Conservation (phyloP, 257 asterid genomes). For the Galeopsis tetrahit region DNA sequence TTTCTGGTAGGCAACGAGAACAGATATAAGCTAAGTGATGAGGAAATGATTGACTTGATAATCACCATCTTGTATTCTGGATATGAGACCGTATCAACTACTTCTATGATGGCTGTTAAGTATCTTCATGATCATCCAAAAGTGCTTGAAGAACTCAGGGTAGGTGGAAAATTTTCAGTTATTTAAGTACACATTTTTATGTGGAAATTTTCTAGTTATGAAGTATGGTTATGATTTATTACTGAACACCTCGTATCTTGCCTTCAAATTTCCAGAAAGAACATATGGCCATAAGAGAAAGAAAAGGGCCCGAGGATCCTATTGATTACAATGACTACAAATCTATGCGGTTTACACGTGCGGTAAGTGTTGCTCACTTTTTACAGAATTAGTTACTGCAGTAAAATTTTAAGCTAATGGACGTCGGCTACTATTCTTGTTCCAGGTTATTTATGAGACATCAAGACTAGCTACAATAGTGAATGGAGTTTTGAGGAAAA, state of each 20-base stretch:
- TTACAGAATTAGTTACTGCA: conserved; percentile 29
- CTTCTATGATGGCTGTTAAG: conserved; percentile 96
- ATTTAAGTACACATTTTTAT: conserved; percentile 11
- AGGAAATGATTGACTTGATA: conserved; percentile 80
- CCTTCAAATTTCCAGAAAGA: conserved; percentile 51
- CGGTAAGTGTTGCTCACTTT: conserved; percentile 45
- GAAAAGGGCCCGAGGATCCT: conserved; percentile 80
- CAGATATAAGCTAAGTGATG: conserved; percentile 67
- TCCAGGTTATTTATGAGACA: conserved; percentile 71
- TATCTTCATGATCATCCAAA: conserved; percentile 90
- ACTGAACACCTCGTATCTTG: not conserved
- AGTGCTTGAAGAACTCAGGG: conserved; percentile 82
- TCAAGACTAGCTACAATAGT: conserved; percentile 72
- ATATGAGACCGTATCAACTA: conserved; percentile 85
- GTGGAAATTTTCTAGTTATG: conserved; percentile 20
- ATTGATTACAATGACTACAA: conserved; percentile 81
- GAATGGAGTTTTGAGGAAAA: conserved; percentile 68
- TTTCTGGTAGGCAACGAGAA: conserved; percentile 52
- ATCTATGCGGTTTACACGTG: conserved; percentile 91
- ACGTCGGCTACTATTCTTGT: conserved; percentile 12
- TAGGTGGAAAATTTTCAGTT: conserved; percentile 34
- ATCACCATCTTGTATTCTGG: conserved; percentile 86
- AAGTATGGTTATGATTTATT: conserved; percentile 3
- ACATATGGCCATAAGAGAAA: conserved; percentile 79
- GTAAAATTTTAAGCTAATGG: conserved; percentile 34